Evolutionary conservation across 805 yeast genomes (phyloP).

Genomic region (Yarrowia deformans): DNA sequence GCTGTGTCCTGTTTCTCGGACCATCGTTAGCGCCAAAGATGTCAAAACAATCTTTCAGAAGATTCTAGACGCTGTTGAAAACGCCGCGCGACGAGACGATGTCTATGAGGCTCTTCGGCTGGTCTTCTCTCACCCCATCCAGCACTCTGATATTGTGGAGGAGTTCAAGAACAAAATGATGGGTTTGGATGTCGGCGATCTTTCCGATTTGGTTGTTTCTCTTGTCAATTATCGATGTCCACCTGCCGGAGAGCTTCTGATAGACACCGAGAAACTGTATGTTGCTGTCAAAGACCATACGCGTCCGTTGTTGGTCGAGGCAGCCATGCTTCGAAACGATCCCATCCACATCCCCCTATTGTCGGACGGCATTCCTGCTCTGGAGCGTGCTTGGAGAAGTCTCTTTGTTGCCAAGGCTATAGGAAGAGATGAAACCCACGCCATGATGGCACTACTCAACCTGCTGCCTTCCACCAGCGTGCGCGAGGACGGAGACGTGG

Average conservation of each 20-base stretch:
- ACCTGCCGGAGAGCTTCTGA: slow-evolving; percentile 17
- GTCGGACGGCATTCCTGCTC: neutral
- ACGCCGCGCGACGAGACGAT: slow-evolving; percentile 1
- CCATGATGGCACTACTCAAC: slow-evolving; percentile 1
- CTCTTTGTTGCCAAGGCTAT: slow-evolving; percentile 29
- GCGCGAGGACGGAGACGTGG: slow-evolving; percentile 8
- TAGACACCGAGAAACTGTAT: slow-evolving; percentile 10
- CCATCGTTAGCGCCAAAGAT: slow-evolving; percentile 1
- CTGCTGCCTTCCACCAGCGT: slow-evolving; percentile 1
- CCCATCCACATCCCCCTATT: neutral
- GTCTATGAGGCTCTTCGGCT: slow-evolving; percentile 10
- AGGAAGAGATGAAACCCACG: neutral
- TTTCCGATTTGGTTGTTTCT: slow-evolving; percentile 5
- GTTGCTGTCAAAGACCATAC: slow-evolving; percentile 15
- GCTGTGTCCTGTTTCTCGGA: slow-evolving; percentile 18
- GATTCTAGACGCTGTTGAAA: neutral
- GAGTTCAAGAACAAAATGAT: slow-evolving; percentile 11
- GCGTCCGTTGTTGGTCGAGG: slow-evolving; percentile 25
- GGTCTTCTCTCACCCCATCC: slow-evolving; percentile 3
- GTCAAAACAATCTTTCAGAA: neutral
- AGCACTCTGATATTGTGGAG: neutral
- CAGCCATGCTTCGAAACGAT: slow-evolving; percentile 21
- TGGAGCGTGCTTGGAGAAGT: slow-evolving; percentile 28
- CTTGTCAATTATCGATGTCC: slow-evolving; percentile 4
- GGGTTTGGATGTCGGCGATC: slow-evolving; percentile 27